Evolutionary conservation across 495 filamentous ascomycete genomes (phyloP).

Genomic region (Penicillium herquei): DNA sequence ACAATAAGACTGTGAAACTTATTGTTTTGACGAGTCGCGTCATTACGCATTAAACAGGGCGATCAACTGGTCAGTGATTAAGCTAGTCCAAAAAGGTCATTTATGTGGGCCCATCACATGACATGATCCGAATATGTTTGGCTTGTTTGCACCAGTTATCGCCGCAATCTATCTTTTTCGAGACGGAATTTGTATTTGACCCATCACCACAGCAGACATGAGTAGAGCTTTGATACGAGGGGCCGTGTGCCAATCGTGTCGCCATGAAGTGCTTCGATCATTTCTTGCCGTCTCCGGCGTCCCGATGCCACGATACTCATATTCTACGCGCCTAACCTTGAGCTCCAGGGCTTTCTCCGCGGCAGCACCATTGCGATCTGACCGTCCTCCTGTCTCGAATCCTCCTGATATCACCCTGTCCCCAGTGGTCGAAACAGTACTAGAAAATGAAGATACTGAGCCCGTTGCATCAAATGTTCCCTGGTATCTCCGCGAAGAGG

Average conservation of each 20-base stretch:
- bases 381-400: slow-evolving; percentile 19
- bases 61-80: no score
- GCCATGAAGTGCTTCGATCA: slow-evolving; percentile 28
- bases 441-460: slow-evolving; percentile 5
- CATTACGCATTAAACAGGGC: no score
- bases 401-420: slow-evolving; percentile 13
- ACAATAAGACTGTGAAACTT: no score
- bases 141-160: slow-evolving; percentile 23
- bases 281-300: slow-evolving; percentile 22
- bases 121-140: slow-evolving; percentile 28
- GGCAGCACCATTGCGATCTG: slow-evolving; percentile 19
- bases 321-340: slow-evolving; percentile 14
- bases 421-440: slow-evolving; percentile 8
- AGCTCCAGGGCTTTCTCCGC: slow-evolving; percentile 28
- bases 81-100: no score
- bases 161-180: slow-evolving; percentile 1
- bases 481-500: slow-evolving; percentile 85
- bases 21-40: no score
- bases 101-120: no score
- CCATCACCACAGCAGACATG: slow-evolving; percentile 25
- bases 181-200: not conserved
- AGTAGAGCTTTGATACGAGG: slow-evolving; percentile 28
- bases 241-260: slow-evolving; percentile 27
- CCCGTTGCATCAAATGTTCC: slow-evolving; percentile 44
- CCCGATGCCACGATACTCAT: slow-evolving; percentile 19